Percentiles rank a stretch among this genome's conserved stretches.
phyloP scores from a whole-genome alignment of 805 yeast genomes.

The Starmerella ratchasimensis region DNA sequence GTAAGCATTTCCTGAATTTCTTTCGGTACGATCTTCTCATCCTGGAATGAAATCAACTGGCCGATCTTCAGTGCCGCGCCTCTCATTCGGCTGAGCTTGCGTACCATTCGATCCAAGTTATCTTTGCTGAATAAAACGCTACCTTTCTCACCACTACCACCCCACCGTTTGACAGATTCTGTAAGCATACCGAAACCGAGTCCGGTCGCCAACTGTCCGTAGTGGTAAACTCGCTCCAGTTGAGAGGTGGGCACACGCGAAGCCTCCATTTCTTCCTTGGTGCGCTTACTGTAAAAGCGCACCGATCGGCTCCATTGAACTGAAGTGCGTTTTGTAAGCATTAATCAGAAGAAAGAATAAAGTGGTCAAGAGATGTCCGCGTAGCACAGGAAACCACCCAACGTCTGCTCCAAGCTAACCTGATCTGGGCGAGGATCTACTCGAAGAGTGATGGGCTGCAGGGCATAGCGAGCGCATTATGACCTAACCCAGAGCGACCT shows the following conservation, averaged over 20 bases:
- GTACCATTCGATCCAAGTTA: conserved; percentile 78
- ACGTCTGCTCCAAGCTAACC: too few species aligned
- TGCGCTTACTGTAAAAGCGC: too few species aligned
- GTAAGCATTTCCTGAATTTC: conserved; percentile 71
- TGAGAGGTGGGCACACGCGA: conserved; percentile 79
- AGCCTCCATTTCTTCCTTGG: conserved; percentile 36
- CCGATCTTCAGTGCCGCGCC: conserved; percentile 98
- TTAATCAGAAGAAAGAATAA: too few species aligned
- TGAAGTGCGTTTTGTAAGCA: too few species aligned
- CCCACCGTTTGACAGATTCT: conserved; percentile 56
- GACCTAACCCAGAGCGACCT: too few species aligned
- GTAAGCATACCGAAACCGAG: conserved; percentile 73
- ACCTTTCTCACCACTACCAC: conserved; percentile 27
- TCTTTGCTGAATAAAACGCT: conserved; percentile 58
- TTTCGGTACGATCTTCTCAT: conserved; percentile 65
- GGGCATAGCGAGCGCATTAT: too few species aligned
- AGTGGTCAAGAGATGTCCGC: too few species aligned
- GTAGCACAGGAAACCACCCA: too few species aligned
- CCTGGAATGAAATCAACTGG: conserved; percentile 94
- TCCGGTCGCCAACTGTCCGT: conserved; percentile 83
- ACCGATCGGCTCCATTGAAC: too few species aligned
- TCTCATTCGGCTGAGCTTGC: conserved; percentile 82
- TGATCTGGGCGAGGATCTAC: too few species aligned
- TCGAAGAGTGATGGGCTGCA: too few species aligned
- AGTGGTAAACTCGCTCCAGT: conserved; percentile 80